Evolutionary conservation across 768 basidiomycete species (phyloP), one percentile per base, ranked within the genome.

Genomic region (Tulasnella sp.): DNA sequence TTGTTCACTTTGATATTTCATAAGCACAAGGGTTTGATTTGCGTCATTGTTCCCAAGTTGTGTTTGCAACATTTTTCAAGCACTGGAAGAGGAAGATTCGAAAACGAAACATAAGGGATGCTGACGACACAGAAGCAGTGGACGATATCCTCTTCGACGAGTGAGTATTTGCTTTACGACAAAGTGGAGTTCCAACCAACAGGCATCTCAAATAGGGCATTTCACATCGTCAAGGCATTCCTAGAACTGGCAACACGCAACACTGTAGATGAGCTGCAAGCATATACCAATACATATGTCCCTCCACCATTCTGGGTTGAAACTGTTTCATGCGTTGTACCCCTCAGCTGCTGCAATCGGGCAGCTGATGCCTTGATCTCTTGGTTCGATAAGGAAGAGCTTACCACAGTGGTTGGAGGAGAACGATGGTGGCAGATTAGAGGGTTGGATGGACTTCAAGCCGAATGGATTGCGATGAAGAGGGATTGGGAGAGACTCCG

Each of bases 351-450:
- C 22, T 48, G 47, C 22, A 48, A 48, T 16, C 37, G 40, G 29
- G 31, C 47, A 19, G 47, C 47, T 7, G 47, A 48, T 28, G 20
- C 40, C 33, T 37, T 48, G 31, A 48, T 48, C 19, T 22, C 37
- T 27, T 48, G 47, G 47, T 48, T 48, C 34, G 47, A 37, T 4
- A 22, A 19, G 9, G 47, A 48, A 13, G 34, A 48, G 35, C 16
- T 48, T 25, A 48, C 37, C 4, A 24, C 20, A 65, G 63, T 89
- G 28, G 79, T 91, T 3, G 93, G 93, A 9, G 93, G 93, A 1
- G 76, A 78, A 5, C 92, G 91, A 63, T 98, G 93, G 91, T 98
- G 93, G 93, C 92, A 95, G 65, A 88, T 92, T 28, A 79, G 92
- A 37, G 81, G 83, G 16, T 62, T 89, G 41, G 67, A 75, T 45